Evolutionary conservation across 1,284 basidiomycete genomes (phyloP).

Genomic region (Butyriboletus appendiculatus): DNA sequence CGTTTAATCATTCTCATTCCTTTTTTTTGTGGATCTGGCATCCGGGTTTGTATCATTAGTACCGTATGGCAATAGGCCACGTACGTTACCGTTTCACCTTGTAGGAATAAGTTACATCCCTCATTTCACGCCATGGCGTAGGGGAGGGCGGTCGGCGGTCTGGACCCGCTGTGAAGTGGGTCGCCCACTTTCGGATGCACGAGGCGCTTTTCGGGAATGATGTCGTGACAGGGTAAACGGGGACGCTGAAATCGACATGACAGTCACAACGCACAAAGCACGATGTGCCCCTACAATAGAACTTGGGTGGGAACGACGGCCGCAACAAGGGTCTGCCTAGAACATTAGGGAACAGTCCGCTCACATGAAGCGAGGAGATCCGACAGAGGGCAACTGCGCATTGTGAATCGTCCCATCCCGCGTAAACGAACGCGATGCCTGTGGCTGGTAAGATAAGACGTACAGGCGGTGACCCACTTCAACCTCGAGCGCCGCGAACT

Average conservation of each 20-base stretch:
- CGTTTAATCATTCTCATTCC: neutral
- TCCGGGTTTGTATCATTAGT: conserved; percentile 31
- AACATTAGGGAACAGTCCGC: neutral
- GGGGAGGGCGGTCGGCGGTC: neutral
- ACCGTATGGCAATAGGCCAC: conserved; percentile 12
- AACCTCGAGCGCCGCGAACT: neutral
- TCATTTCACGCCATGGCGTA: conserved; percentile 1
- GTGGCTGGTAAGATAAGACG: conserved; percentile 1
- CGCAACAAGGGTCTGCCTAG: neutral
- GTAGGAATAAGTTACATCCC: conserved; percentile 13
- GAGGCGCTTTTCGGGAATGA: neutral
- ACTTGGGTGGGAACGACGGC: neutral
- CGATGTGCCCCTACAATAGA: neutral
- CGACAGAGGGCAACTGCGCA: neutral
- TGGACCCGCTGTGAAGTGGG: conserved; percentile 16
- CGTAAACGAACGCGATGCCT: neutral
- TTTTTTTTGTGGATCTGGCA: conserved; percentile 27
- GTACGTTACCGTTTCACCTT: conserved; percentile 15
- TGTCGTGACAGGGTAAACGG: conserved; percentile 3
- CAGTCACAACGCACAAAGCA: conserved; percentile 1
- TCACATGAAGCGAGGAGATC: conserved; percentile 10
- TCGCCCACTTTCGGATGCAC: conserved; percentile 11
- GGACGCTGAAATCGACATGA: neutral
- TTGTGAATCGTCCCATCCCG: neutral
- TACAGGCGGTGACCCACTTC: conserved; percentile 13